These are phyloP conservation scores for Colletotrichum falcatum DNA, from an alignment of 2,329 filamentous ascomycete genomes.

Conservation along the genomic window DNA sequence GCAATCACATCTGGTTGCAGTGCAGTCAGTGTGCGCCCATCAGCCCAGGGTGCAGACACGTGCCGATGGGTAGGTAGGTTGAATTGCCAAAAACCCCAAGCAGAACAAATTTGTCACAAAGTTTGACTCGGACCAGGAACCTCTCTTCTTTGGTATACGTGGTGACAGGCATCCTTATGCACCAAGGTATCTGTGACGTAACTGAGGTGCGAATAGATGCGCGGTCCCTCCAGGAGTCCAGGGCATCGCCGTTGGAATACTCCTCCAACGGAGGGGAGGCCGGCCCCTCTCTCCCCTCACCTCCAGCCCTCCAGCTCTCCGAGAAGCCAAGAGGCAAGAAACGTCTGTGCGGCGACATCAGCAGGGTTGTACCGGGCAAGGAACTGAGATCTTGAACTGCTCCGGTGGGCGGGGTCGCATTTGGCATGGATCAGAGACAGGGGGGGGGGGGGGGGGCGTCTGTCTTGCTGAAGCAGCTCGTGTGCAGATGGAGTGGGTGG, in stretches of 20 bases:
- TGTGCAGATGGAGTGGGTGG: conserved; percentile 34
- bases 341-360: conserved; percentile 33
- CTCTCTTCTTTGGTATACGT: background rate
- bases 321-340: conserved; percentile 31
- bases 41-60: conserved; percentile 32
- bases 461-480: conserved; percentile 30
- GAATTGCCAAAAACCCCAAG: conserved; percentile 32
- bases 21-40: no score
- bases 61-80: conserved; percentile 17
- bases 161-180: conserved; percentile 30
- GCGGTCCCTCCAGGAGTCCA: conserved; percentile 9
- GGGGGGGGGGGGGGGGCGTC: conserved; percentile 32
- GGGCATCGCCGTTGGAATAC: conserved; percentile 14
- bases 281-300: background rate
- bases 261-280: no score
- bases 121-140: background rate
- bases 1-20: conserved; percentile 6
- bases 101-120: conserved; percentile 8
- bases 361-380: conserved; percentile 27
- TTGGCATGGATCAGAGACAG: conserved; percentile 31
- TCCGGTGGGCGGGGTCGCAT: conserved; percentile 35
- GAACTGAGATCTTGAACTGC: conserved; percentile 38
- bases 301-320: conserved; percentile 21
- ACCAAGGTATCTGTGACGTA: conserved; percentile 37
- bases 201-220: background rate